These are phyloP conservation scores for Colletotrichum zoysiae DNA, from an alignment of 2,329 filamentous ascomycete genomes.

Conservation along the genomic window DNA sequence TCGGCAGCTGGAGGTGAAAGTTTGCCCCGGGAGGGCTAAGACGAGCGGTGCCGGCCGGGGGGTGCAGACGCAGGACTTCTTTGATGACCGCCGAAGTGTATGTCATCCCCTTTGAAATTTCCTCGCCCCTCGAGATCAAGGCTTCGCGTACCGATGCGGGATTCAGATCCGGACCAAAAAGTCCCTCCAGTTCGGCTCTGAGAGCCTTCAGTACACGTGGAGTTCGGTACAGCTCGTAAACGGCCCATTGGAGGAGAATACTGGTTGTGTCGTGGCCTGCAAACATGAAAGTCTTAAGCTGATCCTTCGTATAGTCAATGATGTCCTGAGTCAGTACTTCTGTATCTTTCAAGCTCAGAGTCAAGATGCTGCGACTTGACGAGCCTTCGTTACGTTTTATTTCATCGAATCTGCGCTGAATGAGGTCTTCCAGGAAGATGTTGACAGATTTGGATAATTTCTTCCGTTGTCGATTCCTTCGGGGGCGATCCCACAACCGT, in stretches of 20 bases:
- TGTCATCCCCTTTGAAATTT: slow-evolving; percentile 50
- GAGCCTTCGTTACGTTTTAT: slow-evolving; percentile 20
- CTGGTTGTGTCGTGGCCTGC: slow-evolving; percentile 58
- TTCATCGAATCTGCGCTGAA: slow-evolving; percentile 45
- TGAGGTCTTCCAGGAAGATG: slow-evolving; percentile 44
- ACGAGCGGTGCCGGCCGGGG: slow-evolving; percentile 51
- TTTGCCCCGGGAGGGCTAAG: slow-evolving; percentile 45
- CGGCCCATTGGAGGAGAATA: slow-evolving; percentile 52
- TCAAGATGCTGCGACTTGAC: slow-evolving; percentile 50
- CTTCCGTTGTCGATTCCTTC: slow-evolving; percentile 40
- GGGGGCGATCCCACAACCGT: slow-evolving; percentile 45
- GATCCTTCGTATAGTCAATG: slow-evolving; percentile 50
- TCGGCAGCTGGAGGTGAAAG: slow-evolving; percentile 48
- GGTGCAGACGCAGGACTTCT: slow-evolving; percentile 52
- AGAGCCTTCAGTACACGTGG: slow-evolving; percentile 48
- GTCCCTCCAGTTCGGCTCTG: slow-evolving; percentile 51
- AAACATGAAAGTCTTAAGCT: slow-evolving; percentile 56
- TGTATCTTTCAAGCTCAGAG: slow-evolving; percentile 49
- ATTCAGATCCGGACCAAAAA: slow-evolving; percentile 50
- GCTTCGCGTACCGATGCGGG: slow-evolving; percentile 45
- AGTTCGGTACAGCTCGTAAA: slow-evolving; percentile 53
- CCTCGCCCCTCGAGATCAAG: slow-evolving; percentile 48
- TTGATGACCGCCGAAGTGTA: slow-evolving; percentile 55
- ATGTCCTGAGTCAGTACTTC: slow-evolving; percentile 47
- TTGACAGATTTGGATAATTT: slow-evolving; percentile 45